Percentiles rank a stretch among this genome's conserved stretches.
Conservation (phyloP, 1,284 basidiomycete genomes). For the Ganoderma resinaceum region DNA sequence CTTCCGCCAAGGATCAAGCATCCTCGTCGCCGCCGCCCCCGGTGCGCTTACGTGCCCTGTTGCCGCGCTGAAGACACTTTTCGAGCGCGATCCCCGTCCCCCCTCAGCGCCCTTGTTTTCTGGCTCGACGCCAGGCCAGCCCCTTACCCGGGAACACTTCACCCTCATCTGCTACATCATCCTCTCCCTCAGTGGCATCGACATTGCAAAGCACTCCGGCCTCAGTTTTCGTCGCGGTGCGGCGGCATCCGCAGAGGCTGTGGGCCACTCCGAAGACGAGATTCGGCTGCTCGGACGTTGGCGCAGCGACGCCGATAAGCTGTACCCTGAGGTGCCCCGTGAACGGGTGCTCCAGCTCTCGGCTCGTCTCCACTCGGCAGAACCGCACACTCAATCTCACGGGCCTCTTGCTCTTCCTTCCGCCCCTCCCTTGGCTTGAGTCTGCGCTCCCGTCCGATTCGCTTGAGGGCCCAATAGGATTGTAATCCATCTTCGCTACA, state of each 20-base stretch:
- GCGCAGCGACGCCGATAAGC: constrained; percentile 44
- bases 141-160: constrained; percentile 24
- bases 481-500: too few relatives aligned
- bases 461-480: too few relatives aligned
- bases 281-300: constrained; percentile 45
- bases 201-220: constrained; percentile 39
- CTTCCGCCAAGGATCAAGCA: constrained; percentile 42
- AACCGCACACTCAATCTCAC: constrained; percentile 20
- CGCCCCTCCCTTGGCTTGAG: constrained; percentile 16
- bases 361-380: constrained; percentile 39
- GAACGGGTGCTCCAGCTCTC: constrained; percentile 40
- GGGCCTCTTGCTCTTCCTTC: constrained; percentile 12
- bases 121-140: neutral
- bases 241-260: constrained; percentile 39
- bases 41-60: constrained; percentile 37
- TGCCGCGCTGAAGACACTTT: constrained; percentile 27
- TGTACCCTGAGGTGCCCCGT: constrained; percentile 41
- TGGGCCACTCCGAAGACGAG: constrained; percentile 41
- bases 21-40: constrained; percentile 38
- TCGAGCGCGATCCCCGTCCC: neutral
- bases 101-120: neutral
- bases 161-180: constrained; percentile 18
- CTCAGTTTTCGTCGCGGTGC: constrained; percentile 34
- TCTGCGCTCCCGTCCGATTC: neutral
- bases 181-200: constrained; percentile 26